Conservation (phyloP, 345 rosid genomes). For the Rubroshorea leprosula region DNA sequence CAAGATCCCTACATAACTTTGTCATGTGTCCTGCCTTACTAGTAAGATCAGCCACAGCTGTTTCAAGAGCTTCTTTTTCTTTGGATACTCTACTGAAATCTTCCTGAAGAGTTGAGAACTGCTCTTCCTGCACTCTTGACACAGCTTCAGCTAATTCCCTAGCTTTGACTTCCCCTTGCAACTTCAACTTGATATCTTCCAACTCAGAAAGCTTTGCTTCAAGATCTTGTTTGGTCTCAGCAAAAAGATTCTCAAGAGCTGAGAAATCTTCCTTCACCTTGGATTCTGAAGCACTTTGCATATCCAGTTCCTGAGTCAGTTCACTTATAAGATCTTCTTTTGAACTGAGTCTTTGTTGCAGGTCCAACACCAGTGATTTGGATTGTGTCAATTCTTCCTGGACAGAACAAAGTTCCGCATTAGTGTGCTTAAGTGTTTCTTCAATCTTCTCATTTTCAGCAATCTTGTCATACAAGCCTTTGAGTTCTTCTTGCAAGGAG, state of each 20-base stretch:
- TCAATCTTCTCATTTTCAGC: constrained; percentile 65
- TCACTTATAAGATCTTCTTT: constrained; percentile 56
- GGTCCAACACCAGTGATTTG: constrained; percentile 47
- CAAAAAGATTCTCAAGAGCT: constrained; percentile 43
- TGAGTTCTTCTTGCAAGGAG: constrained; percentile 60
- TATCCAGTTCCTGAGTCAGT: constrained; percentile 55
- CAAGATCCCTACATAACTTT: constrained; percentile 46
- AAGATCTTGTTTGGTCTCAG: constrained; percentile 49
- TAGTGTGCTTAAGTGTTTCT: constrained; percentile 59
- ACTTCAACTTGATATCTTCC: constrained; percentile 40
- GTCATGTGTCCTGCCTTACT: constrained; percentile 34
- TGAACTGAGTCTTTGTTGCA: constrained; percentile 55
- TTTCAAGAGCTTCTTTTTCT: constrained; percentile 64
- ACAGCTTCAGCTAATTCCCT: constrained; percentile 41
- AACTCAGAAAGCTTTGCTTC: constrained; percentile 48
- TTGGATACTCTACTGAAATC: constrained; percentile 26
- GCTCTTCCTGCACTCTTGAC: constrained; percentile 32
- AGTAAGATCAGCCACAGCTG: constrained; percentile 44
- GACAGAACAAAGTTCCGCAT: constrained; percentile 49
- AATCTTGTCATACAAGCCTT: constrained; percentile 52
- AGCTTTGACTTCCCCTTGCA: constrained; percentile 45
- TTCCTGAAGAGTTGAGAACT: constrained; percentile 26
- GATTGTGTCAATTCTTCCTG: constrained; percentile 63
- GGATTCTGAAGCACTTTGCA: constrained; percentile 60
- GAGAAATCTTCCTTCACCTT: constrained; percentile 51